These are phyloP conservation scores for Lippia alba DNA, from an alignment of 305 asterid species.

Conservation along the genomic window DNA sequence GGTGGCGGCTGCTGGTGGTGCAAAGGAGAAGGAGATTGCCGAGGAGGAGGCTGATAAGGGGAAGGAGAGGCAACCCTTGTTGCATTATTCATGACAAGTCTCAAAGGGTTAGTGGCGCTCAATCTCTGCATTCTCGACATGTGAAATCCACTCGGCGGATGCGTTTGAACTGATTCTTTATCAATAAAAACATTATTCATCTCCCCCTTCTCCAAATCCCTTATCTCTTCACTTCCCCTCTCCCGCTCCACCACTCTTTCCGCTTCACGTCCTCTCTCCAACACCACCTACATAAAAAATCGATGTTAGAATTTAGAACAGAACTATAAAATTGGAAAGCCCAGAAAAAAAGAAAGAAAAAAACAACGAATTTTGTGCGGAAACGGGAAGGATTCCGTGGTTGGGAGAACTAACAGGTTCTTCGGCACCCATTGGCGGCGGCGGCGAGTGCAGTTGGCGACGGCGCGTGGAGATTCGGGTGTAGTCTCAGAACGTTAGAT, in stretches of 20 bases:
- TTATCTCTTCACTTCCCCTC: constrained; percentile 38
- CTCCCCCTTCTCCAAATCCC: constrained; percentile 82
- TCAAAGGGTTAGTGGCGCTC: constrained; percentile 76
- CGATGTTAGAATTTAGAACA: constrained; percentile 8
- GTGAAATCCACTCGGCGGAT: constrained; percentile 53
- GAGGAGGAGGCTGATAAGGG: constrained; percentile 43
- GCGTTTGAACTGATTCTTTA: constrained; percentile 46
- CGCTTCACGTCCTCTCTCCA: constrained; percentile 47
- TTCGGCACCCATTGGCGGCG: constrained; percentile 62
- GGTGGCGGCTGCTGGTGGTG: constrained; percentile 34
- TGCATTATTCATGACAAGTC: constrained; percentile 71
- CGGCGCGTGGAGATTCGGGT: constrained; percentile 60
- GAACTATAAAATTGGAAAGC: background rate
- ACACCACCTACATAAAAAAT: constrained; percentile 37
- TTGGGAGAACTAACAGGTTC: constrained; percentile 55
- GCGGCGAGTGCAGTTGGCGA: constrained; percentile 40
- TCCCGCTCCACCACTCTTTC: constrained; percentile 29
- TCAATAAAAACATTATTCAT: constrained; percentile 30
- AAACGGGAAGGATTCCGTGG: background rate
- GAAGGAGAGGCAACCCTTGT: constrained; percentile 82
- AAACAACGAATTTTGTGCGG: background rate
- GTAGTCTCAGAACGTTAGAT: constrained; percentile 50
- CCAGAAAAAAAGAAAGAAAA: background rate
- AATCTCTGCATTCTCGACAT: constrained; percentile 78
- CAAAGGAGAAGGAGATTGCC: constrained; percentile 36